Evolutionary conservation across 805 yeast species (phyloP), one percentile per base, ranked within the genome.

Genomic region (Metschnikowia reukaufii): DNA sequence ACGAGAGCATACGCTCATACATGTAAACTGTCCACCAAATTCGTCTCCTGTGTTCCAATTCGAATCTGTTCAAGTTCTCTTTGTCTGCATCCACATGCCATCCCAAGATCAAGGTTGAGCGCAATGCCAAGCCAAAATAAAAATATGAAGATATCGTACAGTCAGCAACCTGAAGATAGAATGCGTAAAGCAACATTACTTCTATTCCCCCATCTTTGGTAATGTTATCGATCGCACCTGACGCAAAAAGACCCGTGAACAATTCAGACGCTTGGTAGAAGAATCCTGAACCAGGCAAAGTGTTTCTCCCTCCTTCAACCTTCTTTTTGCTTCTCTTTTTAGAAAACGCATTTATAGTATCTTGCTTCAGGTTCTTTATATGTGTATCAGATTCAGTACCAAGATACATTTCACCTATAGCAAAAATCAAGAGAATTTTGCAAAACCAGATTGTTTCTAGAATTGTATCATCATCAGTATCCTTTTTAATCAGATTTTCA

Each of bases 11-110:
- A 63, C 92, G 68, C 66, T 80, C 78, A 48, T 73, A 73, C 77
- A 73, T 73, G 57, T 73, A 73, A 6, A 73, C 77, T 1, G 77
- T 73, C 77, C 77, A 73, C 77, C 77, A 73, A 12, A 73, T 63
- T 45, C 77, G 58, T 48, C 77, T 60, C 50, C 77, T 49, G 58
- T 79, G 84, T 48, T 79, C 84, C 48, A 79, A 60, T 50, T 79
- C 83, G 55, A 73, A 78, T 29, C 81, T 59, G 52, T 74, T 74
- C 39, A 78, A 55, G 23, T 70, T 64, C 51, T 82, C 88, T 55
- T 81, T 80, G 49, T 85, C 91, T 6, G 88, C 83, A 66, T 86
- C 94, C 2, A 86, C 94, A 62, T 86, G 95, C 82, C 85, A 77
- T 2, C 95, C 95, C 20, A 86, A 63, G 39, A 86, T 81, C 45